Evolutionary conservation across 73 alveolate genomes (phyloP).

Genomic region (Tetrahymena malaccensis): DNA sequence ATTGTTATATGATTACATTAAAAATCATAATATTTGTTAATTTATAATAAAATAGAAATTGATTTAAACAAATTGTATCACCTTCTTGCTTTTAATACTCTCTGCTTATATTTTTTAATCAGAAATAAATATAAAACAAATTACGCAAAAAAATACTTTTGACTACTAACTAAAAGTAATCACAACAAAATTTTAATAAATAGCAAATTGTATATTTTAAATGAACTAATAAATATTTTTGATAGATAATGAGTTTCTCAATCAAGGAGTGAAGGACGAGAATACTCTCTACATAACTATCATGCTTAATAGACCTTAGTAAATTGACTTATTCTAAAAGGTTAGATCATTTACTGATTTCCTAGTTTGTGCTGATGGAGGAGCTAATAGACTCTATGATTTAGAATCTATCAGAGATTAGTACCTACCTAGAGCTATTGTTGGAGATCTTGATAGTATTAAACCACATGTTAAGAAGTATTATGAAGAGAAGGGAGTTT

Average conservation of each 20-base stretch:
- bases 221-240: not conserved
- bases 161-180: not conserved
- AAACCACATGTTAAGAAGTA: not conserved
- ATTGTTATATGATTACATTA: too few relatives aligned
- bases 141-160: not conserved
- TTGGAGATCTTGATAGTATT: not conserved
- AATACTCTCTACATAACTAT: not conserved
- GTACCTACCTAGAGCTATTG: not conserved
- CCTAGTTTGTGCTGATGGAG: not conserved
- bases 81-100: not conserved
- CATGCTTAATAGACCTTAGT: not conserved
- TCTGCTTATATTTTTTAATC: not conserved
- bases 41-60: too few relatives aligned
- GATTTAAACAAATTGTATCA: too few relatives aligned
- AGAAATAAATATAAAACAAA: too few relatives aligned
- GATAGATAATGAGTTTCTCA: not conserved
- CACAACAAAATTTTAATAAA: not conserved
- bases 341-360: not conserved
- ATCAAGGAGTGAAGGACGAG: not conserved
- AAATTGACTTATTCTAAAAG: not conserved
- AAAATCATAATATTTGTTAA: too few relatives aligned
- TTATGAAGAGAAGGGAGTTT: not conserved
- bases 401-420: not conserved
- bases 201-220: not conserved
- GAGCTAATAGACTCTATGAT: not conserved